These are phyloP conservation scores for Plicaturopsis crispa DNA, from an alignment of 768 basidiomycete genomes.

Conservation along the genomic window DNA sequence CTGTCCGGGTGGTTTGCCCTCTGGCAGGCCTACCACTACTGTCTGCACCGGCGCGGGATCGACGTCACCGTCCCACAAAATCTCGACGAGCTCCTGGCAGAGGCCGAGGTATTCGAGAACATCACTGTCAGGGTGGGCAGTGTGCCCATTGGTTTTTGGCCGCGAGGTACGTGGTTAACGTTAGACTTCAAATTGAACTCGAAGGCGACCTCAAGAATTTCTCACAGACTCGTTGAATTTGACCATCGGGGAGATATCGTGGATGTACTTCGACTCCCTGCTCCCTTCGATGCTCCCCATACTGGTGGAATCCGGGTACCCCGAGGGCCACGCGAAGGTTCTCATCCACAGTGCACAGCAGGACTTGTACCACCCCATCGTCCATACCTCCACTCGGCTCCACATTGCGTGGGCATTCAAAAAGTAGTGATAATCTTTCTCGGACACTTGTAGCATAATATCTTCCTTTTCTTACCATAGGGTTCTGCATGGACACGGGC, in stretches of 20 bases:
- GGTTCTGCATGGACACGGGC: no score
- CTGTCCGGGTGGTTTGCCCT: constrained; percentile 55
- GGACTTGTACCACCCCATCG: constrained; percentile 55
- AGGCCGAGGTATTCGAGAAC: constrained; percentile 46
- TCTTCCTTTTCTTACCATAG: no score
- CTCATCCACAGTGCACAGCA: constrained; percentile 57
- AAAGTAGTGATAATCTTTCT: constrained; percentile 5
- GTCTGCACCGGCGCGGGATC: constrained; percentile 41
- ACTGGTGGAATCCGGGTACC: constrained; percentile 44
- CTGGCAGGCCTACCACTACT: constrained; percentile 55
- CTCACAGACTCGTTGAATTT: constrained; percentile 45
- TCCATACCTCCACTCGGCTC: constrained; percentile 41
- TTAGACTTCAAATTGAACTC: constrained; percentile 6
- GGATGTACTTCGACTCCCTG: constrained; percentile 66
- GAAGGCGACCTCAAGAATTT: constrained; percentile 5
- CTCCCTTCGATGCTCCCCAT: constrained; percentile 57
- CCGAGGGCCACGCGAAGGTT: constrained; percentile 44
- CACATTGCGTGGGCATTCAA: constrained; percentile 53
- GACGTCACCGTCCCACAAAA: constrained; percentile 52
- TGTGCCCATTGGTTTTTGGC: constrained; percentile 67
- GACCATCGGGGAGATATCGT: constrained; percentile 62
- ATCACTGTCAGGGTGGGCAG: constrained; percentile 48
- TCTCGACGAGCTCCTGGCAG: constrained; percentile 41
- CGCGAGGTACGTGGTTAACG: constrained; percentile 34
- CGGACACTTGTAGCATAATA: no score